Percentiles rank a stretch among this genome's conserved stretches.
Conservation (phyloP, 1,139 yeast genomes). For the Zygotorulaspora mrakii region DNA sequence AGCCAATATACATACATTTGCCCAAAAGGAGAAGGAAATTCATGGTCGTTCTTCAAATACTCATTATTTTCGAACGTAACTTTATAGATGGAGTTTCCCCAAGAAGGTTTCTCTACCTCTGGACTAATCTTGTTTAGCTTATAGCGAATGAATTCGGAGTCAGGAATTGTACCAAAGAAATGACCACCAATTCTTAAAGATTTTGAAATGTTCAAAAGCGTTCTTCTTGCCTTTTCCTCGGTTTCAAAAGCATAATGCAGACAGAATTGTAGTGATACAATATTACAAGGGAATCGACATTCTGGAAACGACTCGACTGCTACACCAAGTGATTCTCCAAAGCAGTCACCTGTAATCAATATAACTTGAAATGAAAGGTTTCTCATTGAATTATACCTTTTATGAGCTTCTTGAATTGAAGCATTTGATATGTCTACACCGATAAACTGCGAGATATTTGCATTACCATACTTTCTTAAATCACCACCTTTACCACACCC, state of each 20-base stretch:
- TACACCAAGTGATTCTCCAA: slow-evolving; percentile 63
- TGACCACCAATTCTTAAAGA: slow-evolving; percentile 77
- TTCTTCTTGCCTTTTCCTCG: slow-evolving; percentile 69
- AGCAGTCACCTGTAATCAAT: slow-evolving; percentile 90
- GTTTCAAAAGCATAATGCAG: slow-evolving; percentile 91
- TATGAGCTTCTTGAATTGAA: slow-evolving; percentile 78
- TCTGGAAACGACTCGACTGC: slow-evolving; percentile 66
- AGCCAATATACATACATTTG: slow-evolving; percentile 76
- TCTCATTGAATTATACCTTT: slow-evolving; percentile 59
- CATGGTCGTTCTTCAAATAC: slow-evolving; percentile 57
- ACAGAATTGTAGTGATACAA: slow-evolving; percentile 86
- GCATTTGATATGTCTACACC: slow-evolving; percentile 93
- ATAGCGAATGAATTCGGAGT: slow-evolving; percentile 74
- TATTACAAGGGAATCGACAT: slow-evolving; percentile 77
- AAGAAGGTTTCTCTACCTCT: slow-evolving; percentile 50
- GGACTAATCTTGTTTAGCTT: slow-evolving; percentile 51
- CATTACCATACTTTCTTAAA: slow-evolving; percentile 79
- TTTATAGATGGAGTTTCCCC: slow-evolving; percentile 82
- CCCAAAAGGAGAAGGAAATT: slow-evolving; percentile 74
- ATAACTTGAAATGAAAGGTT: slow-evolving; percentile 63
- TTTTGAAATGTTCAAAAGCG: slow-evolving; percentile 70
- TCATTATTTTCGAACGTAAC: slow-evolving; percentile 76
- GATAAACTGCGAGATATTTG: slow-evolving; percentile 67
- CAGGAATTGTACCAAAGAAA: slow-evolving; percentile 92
- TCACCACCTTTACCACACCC: slow-evolving; percentile 99